Conservation (phyloP, 352 stramenopile species). For the Saprolegnia diclina region DNA sequence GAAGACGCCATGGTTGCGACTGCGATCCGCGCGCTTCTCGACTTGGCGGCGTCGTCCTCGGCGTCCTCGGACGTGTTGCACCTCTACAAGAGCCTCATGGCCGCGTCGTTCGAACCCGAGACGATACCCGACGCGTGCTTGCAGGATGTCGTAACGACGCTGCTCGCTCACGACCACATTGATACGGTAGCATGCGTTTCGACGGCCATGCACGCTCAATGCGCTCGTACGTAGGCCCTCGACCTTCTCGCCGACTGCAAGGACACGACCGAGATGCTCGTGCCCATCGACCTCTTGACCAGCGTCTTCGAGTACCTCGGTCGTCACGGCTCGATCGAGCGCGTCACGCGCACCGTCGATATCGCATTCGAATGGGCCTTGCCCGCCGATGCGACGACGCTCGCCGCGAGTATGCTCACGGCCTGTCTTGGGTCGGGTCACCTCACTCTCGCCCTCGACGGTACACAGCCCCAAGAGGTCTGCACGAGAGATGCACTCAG, state of each 20-base stretch:
- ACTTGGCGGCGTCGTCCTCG: background rate
- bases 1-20: slow-evolving; percentile 18
- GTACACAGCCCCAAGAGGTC: background rate
- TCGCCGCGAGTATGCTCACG: background rate
- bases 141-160: background rate
- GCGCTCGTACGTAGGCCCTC: background rate
- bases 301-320: background rate
- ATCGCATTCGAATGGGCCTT: background rate
- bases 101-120: background rate
- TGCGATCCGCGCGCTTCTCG: background rate
- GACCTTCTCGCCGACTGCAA: background rate
- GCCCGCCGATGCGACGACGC: background rate
- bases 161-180: background rate
- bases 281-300: background rate
- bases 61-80: background rate
- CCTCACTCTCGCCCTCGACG: background rate
- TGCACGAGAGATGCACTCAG: background rate
- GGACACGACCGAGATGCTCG: background rate
- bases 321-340: background rate
- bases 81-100: slow-evolving; percentile 12
- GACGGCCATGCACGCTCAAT: background rate
- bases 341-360: background rate
- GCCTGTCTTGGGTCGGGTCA: background rate
- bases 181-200: background rate
- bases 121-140: background rate